A percentile compares a stretch with the other conserved stretches of the same genome.
These are phyloP conservation scores for Stephanodiscus minutulus DNA, from an alignment of 108 stramenopile species.

Conservation along the genomic window DNA sequence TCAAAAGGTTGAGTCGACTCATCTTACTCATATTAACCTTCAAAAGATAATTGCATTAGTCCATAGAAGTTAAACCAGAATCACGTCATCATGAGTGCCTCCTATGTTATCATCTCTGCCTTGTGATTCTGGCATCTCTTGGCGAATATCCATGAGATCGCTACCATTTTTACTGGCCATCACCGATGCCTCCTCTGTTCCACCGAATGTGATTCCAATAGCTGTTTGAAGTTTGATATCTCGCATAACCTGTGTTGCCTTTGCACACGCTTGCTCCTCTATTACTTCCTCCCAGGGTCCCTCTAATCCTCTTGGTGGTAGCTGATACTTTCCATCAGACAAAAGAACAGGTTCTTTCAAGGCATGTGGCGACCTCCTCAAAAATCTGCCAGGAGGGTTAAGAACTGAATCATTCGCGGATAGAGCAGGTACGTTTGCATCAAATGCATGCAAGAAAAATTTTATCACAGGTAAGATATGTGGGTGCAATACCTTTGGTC, in stretches of 20 bases:
- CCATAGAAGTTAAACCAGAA: no score
- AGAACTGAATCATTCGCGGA: neutral
- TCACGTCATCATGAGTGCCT: no score
- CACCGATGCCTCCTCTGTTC: neutral
- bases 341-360: slow-evolving; percentile 14
- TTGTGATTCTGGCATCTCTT: slow-evolving; percentile 3
- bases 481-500: slow-evolving; percentile 8
- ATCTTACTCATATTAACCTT: no score
- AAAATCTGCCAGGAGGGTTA: slow-evolving; percentile 34
- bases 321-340: slow-evolving; percentile 18
- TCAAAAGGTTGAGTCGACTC: no score
- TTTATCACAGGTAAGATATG: neutral
- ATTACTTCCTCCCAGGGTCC: slow-evolving; percentile 70
- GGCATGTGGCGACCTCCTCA: slow-evolving; percentile 21
- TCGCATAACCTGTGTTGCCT: slow-evolving; percentile 79
- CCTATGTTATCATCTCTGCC: neutral
- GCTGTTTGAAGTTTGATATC: slow-evolving; percentile 41
- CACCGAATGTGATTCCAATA: neutral
- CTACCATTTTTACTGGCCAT: neutral
- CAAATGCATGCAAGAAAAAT: neutral
- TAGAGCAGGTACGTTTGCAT: neutral
- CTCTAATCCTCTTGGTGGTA: slow-evolving; percentile 40
- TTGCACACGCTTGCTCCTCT: slow-evolving; percentile 66
- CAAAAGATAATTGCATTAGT: no score
- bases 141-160: neutral